Evolutionary conservation across 306 rosid species (phyloP), one percentile per base, ranked within the genome.

Genomic region (Casuarina glauca): DNA sequence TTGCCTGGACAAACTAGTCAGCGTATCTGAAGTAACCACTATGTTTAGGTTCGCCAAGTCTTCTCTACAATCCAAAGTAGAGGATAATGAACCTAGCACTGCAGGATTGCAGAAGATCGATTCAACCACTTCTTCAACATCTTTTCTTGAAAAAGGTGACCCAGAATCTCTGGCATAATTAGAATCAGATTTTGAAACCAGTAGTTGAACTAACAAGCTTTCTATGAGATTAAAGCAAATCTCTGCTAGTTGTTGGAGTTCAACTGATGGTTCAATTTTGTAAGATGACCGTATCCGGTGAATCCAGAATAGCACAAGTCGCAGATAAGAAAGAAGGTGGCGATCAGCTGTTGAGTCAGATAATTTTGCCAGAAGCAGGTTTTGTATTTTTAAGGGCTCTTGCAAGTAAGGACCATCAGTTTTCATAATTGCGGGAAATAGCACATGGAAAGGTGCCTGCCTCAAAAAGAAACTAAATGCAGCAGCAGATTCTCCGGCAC

Each of bases 291-390:
- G 88, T 82, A 89, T 84, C 82, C 79, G 89, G 79, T 81, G 81
- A 78, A 82, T 79, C 97, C 98, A 95, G 81, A 88, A 91, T 75
- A 95, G 85, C 83, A 95, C 84, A 69, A 91, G 88, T 60, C 82
- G 88, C 68, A 95, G 78, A 87, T 74, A 81, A 41, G 86, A 77
- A 75, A 90, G 78, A 62, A 77, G 82, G 44, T 70, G 79, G 79
- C 55, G 52, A 84, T 84, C 83, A 73, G 67, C 76, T 72, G 45
- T 55, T 44, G 78, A 72, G 81, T 81, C 88, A 8, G 89, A 83
- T 82, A 87, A 81, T 81, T 95, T 91, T 50, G 81, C 79, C 74
- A 86, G 81, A 79, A 95, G 89, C 63, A 87, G 78, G 74, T 86
- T 86, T 81, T 70, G 89, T 66, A 92, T 87, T 73, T 86, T 86